Evolutionary conservation across 306 rosid species (phyloP), one percentile per base, ranked within the genome.

Genomic region (Malus sieversii): DNA sequence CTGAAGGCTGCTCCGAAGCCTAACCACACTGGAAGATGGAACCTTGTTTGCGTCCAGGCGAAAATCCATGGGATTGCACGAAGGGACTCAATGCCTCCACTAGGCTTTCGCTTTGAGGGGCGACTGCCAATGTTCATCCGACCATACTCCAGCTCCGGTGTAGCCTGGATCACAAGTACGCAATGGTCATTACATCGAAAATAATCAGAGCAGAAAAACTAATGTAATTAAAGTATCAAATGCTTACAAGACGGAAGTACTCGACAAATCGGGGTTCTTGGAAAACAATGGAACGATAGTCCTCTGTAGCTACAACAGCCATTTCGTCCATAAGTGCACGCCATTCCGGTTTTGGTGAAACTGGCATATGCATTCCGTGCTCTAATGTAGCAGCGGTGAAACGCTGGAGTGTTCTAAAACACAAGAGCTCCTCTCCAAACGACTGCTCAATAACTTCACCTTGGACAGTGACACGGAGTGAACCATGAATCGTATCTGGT

Each of bases 51-150:
- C 1, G 97, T 92, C 97, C 98, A 92, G 25, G 98, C 98, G 64
- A 95, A 95, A 77, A 95, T 95, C 98, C 98, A 95, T 32, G 98
- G 98, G 44, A 95, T 95, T n/a, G 98, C 98, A 74, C 97, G 97
- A 32, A 95, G 93, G 16, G 98, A 92, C 84, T 95, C 98, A 8
- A 95, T 95, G 46, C 98, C 98, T 7, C 98, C 98, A 66, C 89
- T 95, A n/a, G 98, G 98, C 87, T 84, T 95, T 76, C 98, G 77
- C 88, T 92, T 95, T 10, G 98, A 91, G 30, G 98, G 98, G 14
- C 98, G 87, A 40, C 98, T 95, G 72, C 98, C 98, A 64, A 95
- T 95, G 71, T 95, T 95, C 98, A 95, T 95, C 82, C 98, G 82
- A 4, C 98, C 98, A 73, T 95, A 95, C 85, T 95, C 98, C 87